phyloP scores from a whole-genome alignment of 768 basidiomycete genomes.

The Mrakia blollopis region DNA sequence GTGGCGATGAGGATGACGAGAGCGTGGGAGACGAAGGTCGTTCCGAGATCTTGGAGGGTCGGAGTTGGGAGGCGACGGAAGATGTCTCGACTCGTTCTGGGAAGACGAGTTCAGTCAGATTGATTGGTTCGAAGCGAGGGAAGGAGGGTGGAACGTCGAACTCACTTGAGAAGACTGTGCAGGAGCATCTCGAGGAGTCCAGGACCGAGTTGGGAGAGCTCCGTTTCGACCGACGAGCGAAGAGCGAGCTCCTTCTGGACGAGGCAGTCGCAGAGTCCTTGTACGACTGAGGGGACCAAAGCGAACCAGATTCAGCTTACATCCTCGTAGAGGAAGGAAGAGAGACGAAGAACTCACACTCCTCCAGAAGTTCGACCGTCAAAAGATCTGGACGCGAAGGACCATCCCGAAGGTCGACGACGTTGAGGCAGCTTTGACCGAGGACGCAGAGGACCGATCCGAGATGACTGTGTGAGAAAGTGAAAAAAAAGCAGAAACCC shows the following conservation, averaged over 20 bases:
- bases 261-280: slow-evolving; percentile 6
- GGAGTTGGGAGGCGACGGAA: not conserved
- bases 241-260: slow-evolving; percentile 2
- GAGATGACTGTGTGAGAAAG: not conserved
- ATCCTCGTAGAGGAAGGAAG: not conserved
- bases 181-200: not conserved
- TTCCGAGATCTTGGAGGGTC: slow-evolving; percentile 8
- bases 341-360: not conserved
- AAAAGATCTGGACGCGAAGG: not conserved
- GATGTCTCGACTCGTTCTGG: not conserved
- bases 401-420: not conserved
- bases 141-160: too few species aligned
- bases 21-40: not conserved
- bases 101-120: not conserved
- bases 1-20: slow-evolving; percentile 11
- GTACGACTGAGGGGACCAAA: not conserved
- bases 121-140: too few species aligned
- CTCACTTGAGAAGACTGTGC: not conserved
- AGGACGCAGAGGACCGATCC: not conserved
- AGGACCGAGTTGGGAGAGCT: not conserved
- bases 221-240: not conserved
- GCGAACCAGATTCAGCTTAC: not conserved
- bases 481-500: not conserved
- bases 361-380: not conserved
- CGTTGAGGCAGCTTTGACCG: not conserved